These are phyloP conservation scores for Erigeron philadelphicus DNA, from an alignment of 140 eudicot species.

Conservation along the genomic window DNA sequence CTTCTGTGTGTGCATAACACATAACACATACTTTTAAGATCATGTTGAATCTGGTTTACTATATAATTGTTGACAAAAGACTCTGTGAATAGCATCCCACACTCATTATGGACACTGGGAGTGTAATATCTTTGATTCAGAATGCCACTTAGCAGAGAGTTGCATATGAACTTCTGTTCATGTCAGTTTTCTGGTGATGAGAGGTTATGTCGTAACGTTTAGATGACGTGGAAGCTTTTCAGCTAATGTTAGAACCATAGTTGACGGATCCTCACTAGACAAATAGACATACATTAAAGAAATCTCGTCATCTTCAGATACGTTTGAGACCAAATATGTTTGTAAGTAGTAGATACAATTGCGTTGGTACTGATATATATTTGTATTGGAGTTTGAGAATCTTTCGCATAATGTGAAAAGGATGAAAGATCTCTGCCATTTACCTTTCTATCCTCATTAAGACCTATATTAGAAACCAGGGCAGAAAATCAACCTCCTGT, in stretches of 20 bases:
- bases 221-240: not conserved
- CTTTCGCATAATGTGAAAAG: not conserved
- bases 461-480: not conserved
- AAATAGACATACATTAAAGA: not conserved
- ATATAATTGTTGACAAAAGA: conserved; percentile 10
- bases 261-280: not conserved
- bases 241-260: not conserved
- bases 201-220: not conserved
- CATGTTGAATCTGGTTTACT: conserved; percentile 11
- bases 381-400: not conserved
- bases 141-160: conserved; percentile 2
- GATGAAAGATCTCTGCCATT: not conserved
- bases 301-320: not conserved
- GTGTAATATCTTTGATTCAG: not conserved
- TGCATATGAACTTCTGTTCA: conserved; percentile 5
- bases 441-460: not conserved
- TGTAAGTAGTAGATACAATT: not conserved
- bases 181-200: not conserved
- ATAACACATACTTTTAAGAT: not conserved
- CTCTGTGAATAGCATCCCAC: not conserved
- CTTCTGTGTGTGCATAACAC: not conserved
- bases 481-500: conserved; percentile 7
- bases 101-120: not conserved
- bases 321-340: not conserved
- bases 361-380: not conserved